phyloP scores from a whole-genome alignment of 108 stramenopile species.

The Cyclostephanos tholiformis region DNA sequence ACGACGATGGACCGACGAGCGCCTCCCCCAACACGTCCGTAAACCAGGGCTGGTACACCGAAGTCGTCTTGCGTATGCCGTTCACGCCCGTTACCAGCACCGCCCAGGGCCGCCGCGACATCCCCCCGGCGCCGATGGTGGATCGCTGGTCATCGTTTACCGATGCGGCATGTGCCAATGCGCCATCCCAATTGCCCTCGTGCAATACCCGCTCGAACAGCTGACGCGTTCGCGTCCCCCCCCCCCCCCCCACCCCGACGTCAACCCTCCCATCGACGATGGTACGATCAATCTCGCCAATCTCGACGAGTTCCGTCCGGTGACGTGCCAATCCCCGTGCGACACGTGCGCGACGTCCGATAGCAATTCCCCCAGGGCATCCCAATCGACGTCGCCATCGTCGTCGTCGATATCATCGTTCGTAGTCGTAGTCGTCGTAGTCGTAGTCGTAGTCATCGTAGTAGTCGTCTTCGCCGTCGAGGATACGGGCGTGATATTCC shows the following conservation, averaged over 20 bases:
- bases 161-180: slow-evolving; percentile 30
- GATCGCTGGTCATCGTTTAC: background rate
- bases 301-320: slow-evolving; percentile 50
- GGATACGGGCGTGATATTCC: slow-evolving; percentile 33
- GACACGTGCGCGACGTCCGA: slow-evolving; percentile 63
- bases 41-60: slow-evolving; percentile 88
- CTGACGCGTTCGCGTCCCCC: no score
- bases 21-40: slow-evolving; percentile 64
- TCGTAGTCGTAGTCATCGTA: no score
- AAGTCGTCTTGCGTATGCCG: slow-evolving; percentile 87
- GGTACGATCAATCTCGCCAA: slow-evolving; percentile 49
- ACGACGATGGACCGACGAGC: slow-evolving; percentile 46
- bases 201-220: slow-evolving; percentile 64
- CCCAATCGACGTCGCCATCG: slow-evolving; percentile 36
- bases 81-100: slow-evolving; percentile 90
- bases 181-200: slow-evolving; percentile 86
- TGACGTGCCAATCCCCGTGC: slow-evolving; percentile 74
- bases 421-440: no score
- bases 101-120: slow-evolving; percentile 61
- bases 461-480: no score
- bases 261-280: slow-evolving; percentile 28
- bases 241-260: no score
- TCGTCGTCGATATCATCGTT: background rate
- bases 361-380: slow-evolving; percentile 42
- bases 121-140: background rate